These are phyloP conservation scores for Chlamydomonas sphaeroides DNA, from an alignment of 139 green algal species.

Conservation along the genomic window DNA sequence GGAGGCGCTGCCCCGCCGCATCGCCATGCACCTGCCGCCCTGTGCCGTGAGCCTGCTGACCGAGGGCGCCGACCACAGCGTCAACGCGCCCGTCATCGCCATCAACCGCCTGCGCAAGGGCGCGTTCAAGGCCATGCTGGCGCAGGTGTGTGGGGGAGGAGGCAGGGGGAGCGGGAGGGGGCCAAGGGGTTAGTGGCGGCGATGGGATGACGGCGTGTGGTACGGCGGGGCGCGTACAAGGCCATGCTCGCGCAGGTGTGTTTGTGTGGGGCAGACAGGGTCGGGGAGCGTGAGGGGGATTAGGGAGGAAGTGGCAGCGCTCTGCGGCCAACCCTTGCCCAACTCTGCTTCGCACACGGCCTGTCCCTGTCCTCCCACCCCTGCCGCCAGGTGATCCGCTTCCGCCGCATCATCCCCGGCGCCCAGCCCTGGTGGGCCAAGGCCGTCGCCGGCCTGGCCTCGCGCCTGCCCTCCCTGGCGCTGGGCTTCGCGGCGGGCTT, in stretches of 20 bases:
- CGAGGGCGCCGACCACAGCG: constrained; percentile 27
- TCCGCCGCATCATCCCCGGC: constrained; percentile 21
- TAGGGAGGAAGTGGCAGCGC: not conserved
- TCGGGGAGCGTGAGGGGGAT: not conserved
- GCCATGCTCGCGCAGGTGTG: not conserved
- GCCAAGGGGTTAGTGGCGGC: too few relatives aligned
- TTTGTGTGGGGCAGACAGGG: not conserved
- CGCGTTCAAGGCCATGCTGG: constrained; percentile 19
- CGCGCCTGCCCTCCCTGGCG: not conserved
- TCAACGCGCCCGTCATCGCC: constrained; percentile 31
- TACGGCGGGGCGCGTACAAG: not conserved
- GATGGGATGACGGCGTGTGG: not conserved
- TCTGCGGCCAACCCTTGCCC: too few relatives aligned
- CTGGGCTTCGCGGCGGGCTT: not conserved
- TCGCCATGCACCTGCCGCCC: constrained; percentile 32
- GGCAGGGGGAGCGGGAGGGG: not conserved
- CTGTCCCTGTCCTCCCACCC: not conserved
- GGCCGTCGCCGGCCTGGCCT: not conserved
- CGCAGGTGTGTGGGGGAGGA: not conserved
- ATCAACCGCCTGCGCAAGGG: constrained; percentile 40
- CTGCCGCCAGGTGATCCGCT: constrained; percentile 15
- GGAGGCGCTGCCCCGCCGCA: constrained; percentile 25
- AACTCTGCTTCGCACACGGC: not conserved
- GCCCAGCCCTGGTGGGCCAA: not conserved
- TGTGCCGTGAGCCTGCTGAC: not conserved